Evolutionary conservation across 2,329 filamentous ascomycete species (phyloP).

Genomic region (Fusarium sp.): DNA sequence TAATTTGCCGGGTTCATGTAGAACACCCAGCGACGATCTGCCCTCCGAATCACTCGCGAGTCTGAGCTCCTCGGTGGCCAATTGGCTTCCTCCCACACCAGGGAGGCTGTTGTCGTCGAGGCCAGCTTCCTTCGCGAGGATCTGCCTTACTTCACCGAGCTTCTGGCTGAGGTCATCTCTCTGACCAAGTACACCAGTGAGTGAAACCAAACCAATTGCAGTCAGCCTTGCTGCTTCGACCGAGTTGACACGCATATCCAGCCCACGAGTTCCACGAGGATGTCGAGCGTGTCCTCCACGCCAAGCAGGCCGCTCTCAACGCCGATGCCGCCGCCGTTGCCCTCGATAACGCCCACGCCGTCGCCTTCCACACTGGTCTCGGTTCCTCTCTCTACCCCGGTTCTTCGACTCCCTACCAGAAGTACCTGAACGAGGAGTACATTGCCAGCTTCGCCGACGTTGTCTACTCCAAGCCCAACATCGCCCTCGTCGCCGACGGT

Average conservation of each 20-base stretch:
- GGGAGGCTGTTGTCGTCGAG: constrained; percentile 91
- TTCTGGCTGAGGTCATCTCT: constrained; percentile 90
- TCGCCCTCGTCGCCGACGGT: constrained; percentile 92
- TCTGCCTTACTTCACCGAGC: constrained; percentile 96
- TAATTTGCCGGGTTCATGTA: constrained; percentile 63
- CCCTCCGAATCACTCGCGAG: constrained; percentile 93
- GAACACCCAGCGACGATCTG: constrained; percentile 90
- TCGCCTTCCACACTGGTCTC: constrained; percentile 94
- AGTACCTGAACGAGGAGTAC: constrained; percentile 82
- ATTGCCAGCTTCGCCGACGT: constrained; percentile 81
- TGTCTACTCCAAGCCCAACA: constrained; percentile 90
- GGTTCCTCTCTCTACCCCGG: constrained; percentile 82
- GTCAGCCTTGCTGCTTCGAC: neutral
- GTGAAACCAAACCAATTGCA: constrained; percentile 44
- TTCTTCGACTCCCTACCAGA: constrained; percentile 76
- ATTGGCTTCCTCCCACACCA: constrained; percentile 88
- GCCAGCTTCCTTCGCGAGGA: constrained; percentile 96
- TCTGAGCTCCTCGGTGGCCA: constrained; percentile 94
- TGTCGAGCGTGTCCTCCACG: constrained; percentile 79
- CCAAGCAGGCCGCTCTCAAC: constrained; percentile 80
- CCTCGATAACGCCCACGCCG: constrained; percentile 84
- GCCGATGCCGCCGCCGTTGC: constrained; percentile 75
- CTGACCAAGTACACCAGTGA: constrained; percentile 87
- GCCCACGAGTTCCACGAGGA: constrained; percentile 93
- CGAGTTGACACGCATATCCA: constrained; percentile 52